Percentiles rank a stretch among this genome's conserved stretches.
These are phyloP conservation scores for Talaromyces trachyspermus DNA, from an alignment of 495 filamentous ascomycete species.

Conservation along the genomic window DNA sequence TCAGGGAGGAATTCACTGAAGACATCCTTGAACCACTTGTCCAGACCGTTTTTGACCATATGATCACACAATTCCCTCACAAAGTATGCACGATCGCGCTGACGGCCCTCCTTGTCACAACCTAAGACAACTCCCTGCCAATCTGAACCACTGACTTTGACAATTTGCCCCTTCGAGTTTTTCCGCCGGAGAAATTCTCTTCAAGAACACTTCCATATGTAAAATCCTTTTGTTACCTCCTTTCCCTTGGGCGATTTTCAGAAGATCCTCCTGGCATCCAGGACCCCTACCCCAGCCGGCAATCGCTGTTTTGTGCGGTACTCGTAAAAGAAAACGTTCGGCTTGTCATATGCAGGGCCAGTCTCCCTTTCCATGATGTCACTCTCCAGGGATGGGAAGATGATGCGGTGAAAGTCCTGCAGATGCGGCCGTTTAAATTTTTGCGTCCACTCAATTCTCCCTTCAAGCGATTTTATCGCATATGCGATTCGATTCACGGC, in stretches of 20 bases:
- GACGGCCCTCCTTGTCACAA: background rate
- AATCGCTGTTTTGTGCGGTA: background rate
- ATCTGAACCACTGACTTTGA: background rate
- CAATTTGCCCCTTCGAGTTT: too few species aligned
- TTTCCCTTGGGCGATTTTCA: background rate
- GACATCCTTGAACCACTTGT: background rate
- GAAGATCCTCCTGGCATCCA: background rate
- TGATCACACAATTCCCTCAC: background rate
- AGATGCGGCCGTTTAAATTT: background rate
- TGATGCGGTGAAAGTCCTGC: background rate
- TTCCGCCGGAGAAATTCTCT: background rate
- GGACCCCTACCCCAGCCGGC: background rate
- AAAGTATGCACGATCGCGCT: background rate
- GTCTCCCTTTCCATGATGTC: background rate
- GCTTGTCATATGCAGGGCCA: background rate
- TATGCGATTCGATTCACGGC: background rate
- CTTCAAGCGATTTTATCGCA: background rate
- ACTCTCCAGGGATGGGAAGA: slow-evolving; percentile 2
- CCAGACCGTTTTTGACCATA: background rate
- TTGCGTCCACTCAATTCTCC: background rate
- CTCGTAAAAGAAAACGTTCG: slow-evolving; percentile 1
- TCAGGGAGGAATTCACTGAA: too few species aligned
- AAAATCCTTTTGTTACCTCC: background rate
- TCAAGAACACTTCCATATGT: background rate
- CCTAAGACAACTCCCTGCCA: background rate